phyloP scores from a whole-genome alignment of 2,329 filamentous ascomycete species.

The Lithohypha guttulata region DNA sequence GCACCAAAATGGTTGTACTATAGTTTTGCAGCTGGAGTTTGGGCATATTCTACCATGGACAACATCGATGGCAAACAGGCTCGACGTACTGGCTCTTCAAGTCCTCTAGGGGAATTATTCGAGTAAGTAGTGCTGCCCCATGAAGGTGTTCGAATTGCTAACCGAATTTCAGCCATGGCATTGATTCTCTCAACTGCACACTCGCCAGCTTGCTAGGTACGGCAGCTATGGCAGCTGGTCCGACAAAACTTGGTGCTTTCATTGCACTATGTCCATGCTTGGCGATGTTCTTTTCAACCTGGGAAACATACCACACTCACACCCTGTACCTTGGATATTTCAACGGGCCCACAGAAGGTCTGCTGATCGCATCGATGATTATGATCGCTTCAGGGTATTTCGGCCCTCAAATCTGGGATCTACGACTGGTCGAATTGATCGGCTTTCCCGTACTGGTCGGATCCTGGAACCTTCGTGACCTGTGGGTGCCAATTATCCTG shows the following conservation, averaged over 20 bases:
- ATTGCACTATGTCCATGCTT: slow-evolving; percentile 84
- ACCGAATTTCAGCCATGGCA: slow-evolving; percentile 75
- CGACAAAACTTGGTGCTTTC: slow-evolving; percentile 74
- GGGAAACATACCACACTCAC: slow-evolving; percentile 98
- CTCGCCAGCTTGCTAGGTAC: slow-evolving; percentile 83
- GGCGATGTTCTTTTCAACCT: slow-evolving; percentile 99
- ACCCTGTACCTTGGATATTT: slow-evolving; percentile 92
- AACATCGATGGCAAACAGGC: slow-evolving; percentile 98
- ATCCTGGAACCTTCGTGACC: slow-evolving; percentile 65
- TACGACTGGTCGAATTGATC: slow-evolving; percentile 59
- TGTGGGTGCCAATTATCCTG: slow-evolving; percentile 69
- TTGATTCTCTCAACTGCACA: slow-evolving; percentile 96
- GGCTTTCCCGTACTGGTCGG: slow-evolving; percentile 55
- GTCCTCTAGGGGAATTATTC: slow-evolving; percentile 88
- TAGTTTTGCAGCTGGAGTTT: slow-evolving; percentile 88
- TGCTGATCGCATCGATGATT: slow-evolving; percentile 75
- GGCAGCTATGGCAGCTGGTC: slow-evolving; percentile 83
- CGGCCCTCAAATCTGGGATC: slow-evolving; percentile 77
- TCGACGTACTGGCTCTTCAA: slow-evolving; percentile 85
- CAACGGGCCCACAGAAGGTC: slow-evolving; percentile 92
- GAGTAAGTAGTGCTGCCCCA: slow-evolving; percentile 47
- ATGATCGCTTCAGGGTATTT: slow-evolving; percentile 83
- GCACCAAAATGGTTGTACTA: slow-evolving; percentile 88
- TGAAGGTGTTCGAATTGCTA: too few species aligned
- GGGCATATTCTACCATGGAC: slow-evolving; percentile 98